phyloP scores from a whole-genome alignment of 176 grass and related monocot species.

The Guadua angustifolia region DNA sequence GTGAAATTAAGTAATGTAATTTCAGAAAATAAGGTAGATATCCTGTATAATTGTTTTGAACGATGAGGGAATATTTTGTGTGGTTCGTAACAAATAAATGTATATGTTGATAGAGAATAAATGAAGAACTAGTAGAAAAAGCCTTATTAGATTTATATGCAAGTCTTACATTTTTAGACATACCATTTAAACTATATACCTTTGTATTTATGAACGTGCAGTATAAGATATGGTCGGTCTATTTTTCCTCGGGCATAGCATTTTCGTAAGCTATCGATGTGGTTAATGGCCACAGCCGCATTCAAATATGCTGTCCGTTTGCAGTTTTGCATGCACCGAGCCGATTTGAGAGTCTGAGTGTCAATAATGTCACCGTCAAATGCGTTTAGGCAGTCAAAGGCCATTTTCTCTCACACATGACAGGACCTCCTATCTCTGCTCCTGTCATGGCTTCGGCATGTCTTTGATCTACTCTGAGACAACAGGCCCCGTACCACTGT shows the following conservation, averaged over 20 bases:
- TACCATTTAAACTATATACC: too few species aligned
- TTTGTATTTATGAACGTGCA: too few species aligned
- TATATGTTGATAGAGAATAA: too few species aligned
- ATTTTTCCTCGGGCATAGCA: background rate
- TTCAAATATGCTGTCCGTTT: background rate
- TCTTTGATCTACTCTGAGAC: background rate
- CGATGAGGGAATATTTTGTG: too few species aligned
- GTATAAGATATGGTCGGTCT: background rate
- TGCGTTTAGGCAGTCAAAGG: slow-evolving; percentile 17
- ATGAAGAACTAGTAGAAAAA: too few species aligned
- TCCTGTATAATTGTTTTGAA: too few species aligned
- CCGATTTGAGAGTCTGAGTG: background rate
- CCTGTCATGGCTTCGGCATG: background rate
- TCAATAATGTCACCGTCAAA: background rate
- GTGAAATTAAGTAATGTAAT: too few species aligned
- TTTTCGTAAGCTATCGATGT: background rate
- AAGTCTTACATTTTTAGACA: too few species aligned
- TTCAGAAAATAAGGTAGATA: too few species aligned
- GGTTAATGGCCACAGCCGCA: background rate
- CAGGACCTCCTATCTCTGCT: background rate
- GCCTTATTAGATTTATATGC: too few species aligned
- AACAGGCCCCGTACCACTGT: background rate
- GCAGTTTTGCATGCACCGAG: background rate
- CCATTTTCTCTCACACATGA: background rate
- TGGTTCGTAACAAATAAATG: too few species aligned